Base-by-base conservation (phyloP, 768 basidiomycete genomes). In the Serpula lacrymans region DNA sequence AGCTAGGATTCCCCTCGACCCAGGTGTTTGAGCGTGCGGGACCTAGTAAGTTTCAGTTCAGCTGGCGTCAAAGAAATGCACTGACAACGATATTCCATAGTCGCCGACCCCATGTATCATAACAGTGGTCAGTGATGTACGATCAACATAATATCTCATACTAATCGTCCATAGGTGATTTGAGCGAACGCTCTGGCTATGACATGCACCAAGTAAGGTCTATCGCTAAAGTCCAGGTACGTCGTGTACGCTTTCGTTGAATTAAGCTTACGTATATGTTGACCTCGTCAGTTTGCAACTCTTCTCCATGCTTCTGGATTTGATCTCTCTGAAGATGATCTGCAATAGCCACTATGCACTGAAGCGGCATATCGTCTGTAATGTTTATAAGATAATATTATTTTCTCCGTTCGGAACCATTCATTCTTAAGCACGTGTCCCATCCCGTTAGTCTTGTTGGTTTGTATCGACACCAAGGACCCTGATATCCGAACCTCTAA, bases 21-120 rank as follows among this genome's bases (percentile, higher is more conserved):
- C 85, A 89, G 50, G 78, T 95, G 13, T 95, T 92, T 53, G 92
- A 94, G 55, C 81, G 89, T 32, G 86, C 83, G 0, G 91, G 89
- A 5, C 78, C 77, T 8, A 79, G 78, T 80, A 51, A 39, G 75
- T 61, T n/a, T 33, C 22, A 11, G 11, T 16, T 34, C 9, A 11
- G 12, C n/a, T 38, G 48, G 20, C 24, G 37, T 27, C 17, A 34
- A 18, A n/a, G n/a, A n/a, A n/a, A n/a, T n/a, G n/a, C n/a, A n/a
- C n/a, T n/a, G n/a, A n/a, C n/a, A n/a, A n/a, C n/a, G n/a, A n/a
- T n/a, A n/a, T n/a, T n/a, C n/a, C 38, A 26, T 43, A 81, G 91
- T 96, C 55, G 80, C 73, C 13, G 91, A 92, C 59, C 89, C 89
- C 8, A 88, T 87, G 83, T 92, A 91, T 55, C 88, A 91, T 59